Evolutionary conservation across 2,329 filamentous ascomycete genomes (phyloP).

Genomic region (Clonostachys byssicola): DNA sequence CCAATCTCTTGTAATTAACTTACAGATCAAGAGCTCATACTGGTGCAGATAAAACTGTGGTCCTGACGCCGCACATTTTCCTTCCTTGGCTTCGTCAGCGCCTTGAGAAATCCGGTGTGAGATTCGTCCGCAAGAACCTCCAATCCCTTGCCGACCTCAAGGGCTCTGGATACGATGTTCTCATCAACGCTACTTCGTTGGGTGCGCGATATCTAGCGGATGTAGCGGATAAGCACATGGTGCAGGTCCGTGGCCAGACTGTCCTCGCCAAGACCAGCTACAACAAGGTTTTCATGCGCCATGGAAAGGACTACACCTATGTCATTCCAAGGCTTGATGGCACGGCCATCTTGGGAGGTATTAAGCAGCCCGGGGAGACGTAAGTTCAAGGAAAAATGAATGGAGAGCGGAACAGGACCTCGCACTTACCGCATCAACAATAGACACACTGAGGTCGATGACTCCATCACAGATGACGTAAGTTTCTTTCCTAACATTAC

Average conservation of each 20-base stretch:
- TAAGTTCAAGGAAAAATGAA: too few relatives aligned
- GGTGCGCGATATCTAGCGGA: conserved; percentile 6
- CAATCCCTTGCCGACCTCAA: conserved; percentile 4
- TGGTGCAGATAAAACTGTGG: not conserved
- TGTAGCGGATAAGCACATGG: conserved; percentile 1
- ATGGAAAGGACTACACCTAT: conserved; percentile 8
- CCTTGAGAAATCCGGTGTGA: conserved; percentile 5
- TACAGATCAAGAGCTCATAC: not conserved
- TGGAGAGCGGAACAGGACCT: too few relatives aligned
- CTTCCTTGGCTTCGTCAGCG: conserved; percentile 4
- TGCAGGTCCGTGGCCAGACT: conserved; percentile 7
- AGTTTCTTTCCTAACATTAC: not conserved
- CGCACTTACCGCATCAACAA: too few relatives aligned
- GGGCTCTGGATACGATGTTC: conserved; percentile 7
- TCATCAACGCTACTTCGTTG: conserved; percentile 7
- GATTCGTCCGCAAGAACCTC: conserved; percentile 5
- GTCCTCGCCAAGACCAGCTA: conserved; percentile 5
- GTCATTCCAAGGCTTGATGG: conserved; percentile 7
- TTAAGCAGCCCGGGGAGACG: conserved; percentile 5
- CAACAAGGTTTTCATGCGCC: conserved; percentile 4
- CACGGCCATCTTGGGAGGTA: conserved; percentile 9
- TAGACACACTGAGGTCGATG: conserved; percentile 3
- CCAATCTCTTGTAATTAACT: too few relatives aligned
- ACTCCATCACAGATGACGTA: not conserved
- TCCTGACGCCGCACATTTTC: conserved; percentile 4